These are phyloP conservation scores for Albatrellus sp. DNA, from an alignment of 1,284 basidiomycete genomes.

Conservation along the genomic window DNA sequence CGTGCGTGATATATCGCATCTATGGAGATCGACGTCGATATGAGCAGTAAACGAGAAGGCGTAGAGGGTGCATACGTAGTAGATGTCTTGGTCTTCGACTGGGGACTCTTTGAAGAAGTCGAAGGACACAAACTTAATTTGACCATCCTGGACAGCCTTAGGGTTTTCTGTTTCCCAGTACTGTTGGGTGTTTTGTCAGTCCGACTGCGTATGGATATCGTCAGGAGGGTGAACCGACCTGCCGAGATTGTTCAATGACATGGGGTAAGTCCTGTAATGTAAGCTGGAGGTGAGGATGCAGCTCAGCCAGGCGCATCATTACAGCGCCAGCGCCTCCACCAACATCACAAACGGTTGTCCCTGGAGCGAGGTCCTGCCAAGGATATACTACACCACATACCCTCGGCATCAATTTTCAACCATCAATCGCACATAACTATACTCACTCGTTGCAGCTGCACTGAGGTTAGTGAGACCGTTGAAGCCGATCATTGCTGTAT, in stretches of 20 bases:
- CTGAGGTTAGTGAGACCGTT: not conserved
- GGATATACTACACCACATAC: conserved; percentile 20
- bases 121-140: conserved; percentile 25
- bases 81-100: conserved; percentile 26
- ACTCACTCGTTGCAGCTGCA: too few relatives aligned
- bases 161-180: conserved; percentile 23
- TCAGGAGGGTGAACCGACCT: conserved; percentile 3
- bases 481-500: not conserved
- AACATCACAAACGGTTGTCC: conserved; percentile 33
- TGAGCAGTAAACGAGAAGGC: not conserved
- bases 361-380: conserved; percentile 24
- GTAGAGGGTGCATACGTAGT: conserved; percentile 25
- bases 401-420: conserved; percentile 1
- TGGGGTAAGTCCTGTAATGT: conserved; percentile 33
- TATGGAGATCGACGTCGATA: not conserved
- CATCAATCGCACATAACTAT: not conserved
- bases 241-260: conserved; percentile 22
- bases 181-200: conserved; percentile 11
- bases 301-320: conserved; percentile 26
- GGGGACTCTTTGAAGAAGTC: conserved; percentile 33
- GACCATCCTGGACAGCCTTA: conserved; percentile 19
- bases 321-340: conserved; percentile 33
- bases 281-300: conserved; percentile 27
- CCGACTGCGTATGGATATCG: not conserved
- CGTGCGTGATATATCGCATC: conserved; percentile 13